Percentiles rank a stretch among this genome's conserved stretches.
Conservation (phyloP, 140 eudicot genomes). For the Flaveria floridana region DNA sequence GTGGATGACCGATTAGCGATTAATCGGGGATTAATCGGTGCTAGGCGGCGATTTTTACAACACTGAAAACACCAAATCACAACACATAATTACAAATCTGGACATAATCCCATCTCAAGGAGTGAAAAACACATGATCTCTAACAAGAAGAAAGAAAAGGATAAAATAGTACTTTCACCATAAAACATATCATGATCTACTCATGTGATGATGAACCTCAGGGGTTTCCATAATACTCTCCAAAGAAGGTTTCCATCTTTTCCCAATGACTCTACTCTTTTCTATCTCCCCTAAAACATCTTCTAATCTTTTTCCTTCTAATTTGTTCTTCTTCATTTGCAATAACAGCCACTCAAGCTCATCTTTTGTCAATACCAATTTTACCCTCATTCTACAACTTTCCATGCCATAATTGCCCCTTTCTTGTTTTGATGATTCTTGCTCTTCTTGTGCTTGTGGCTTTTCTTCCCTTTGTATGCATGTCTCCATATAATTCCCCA, state of each 20-base stretch:
- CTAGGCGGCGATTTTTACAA: no score
- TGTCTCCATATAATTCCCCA: conserved; percentile 69
- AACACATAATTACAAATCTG: conserved; percentile 41
- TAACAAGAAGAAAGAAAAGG: conserved; percentile 15
- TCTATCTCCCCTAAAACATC: conserved; percentile 64
- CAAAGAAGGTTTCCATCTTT: conserved; percentile 65
- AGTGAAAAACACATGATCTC: conserved; percentile 18
- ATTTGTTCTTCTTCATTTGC: conserved; percentile 38
- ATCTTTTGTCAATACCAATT: conserved; percentile 62
- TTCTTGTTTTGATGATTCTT: not conserved
- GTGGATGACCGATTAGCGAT: no score
- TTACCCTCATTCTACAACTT: conserved; percentile 47
- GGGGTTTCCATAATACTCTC: conserved; percentile 70
- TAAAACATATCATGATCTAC: conserved; percentile 37
- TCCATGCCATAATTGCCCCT: conserved; percentile 30
- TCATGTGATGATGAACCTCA: conserved; percentile 59
- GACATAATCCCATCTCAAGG: conserved; percentile 31
- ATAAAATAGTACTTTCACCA: conserved; percentile 29
- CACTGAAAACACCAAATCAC: conserved; percentile 18
- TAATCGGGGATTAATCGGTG: no score
- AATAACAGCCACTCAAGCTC: conserved; percentile 63
- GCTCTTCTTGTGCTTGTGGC: conserved; percentile 14
- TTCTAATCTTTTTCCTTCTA: conserved; percentile 45
- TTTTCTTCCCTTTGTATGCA: conserved; percentile 35
- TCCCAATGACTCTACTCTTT: conserved; percentile 43